A percentile compares a stretch with the other conserved stretches of the same genome.
Evolutionary conservation across 495 filamentous ascomycete species (phyloP).

Genomic region (Podospora comata): DNA sequence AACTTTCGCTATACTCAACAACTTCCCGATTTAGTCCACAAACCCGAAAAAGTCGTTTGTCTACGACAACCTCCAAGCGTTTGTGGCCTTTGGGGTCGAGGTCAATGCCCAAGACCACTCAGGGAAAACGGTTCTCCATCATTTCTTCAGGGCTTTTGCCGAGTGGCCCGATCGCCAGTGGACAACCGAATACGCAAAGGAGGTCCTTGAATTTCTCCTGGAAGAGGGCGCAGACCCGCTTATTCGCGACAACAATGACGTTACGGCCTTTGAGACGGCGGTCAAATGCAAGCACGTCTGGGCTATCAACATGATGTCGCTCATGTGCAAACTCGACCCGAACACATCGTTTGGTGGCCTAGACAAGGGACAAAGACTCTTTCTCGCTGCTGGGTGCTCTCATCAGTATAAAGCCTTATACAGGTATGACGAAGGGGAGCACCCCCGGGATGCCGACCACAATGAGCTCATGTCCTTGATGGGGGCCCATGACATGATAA

Average conservation of each 20-base stretch:
- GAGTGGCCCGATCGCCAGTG: neutral
- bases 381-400: neutral
- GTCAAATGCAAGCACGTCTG: neutral
- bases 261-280: neutral
- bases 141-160: neutral
- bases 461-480: neutral
- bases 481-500: neutral
- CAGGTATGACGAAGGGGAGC: neutral
- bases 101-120: neutral
- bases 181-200: neutral
- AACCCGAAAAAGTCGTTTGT: neutral
- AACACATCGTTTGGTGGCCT: neutral
- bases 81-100: neutral
- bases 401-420: neutral
- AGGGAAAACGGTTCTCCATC: neutral
- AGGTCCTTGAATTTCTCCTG: neutral
- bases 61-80: neutral
- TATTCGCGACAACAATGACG: neutral
- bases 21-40: neutral
- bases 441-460: neutral
- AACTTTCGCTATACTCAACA: neutral
- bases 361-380: neutral
- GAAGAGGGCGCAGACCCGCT: neutral
- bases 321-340: neutral
- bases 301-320: neutral